A percentile compares a stretch with the other conserved stretches of the same genome.
phyloP scores from a whole-genome alignment of 306 rosid genomes.

The Abrus precatorius region DNA sequence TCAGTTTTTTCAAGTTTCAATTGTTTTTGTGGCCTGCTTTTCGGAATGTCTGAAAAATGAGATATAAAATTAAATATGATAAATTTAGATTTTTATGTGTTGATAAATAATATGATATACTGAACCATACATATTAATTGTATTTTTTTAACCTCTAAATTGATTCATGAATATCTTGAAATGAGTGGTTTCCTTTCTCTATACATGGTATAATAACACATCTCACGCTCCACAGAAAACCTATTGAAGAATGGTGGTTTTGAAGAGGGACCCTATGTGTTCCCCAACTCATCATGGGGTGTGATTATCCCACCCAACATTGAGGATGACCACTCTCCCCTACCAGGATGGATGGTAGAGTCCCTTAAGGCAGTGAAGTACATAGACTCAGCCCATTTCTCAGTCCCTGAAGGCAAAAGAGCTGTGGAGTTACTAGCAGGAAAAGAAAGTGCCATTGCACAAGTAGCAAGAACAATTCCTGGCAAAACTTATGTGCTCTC shows the following conservation, averaged over 20 bases:
- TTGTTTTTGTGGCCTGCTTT: too few relatives aligned
- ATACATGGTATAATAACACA: neutral
- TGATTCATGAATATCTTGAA: neutral
- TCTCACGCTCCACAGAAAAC: conserved; percentile 59
- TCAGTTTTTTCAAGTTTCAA: too few relatives aligned
- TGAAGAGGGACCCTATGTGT: conserved; percentile 86
- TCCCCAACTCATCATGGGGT: conserved; percentile 89
- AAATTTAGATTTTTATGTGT: too few relatives aligned
- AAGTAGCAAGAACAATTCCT: conserved; percentile 77
- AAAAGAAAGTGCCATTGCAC: conserved; percentile 96
- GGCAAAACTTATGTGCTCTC: conserved; percentile 78
- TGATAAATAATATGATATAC: too few relatives aligned
- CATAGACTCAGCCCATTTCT: conserved; percentile 85
- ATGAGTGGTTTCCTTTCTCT: neutral
- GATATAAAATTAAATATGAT: too few relatives aligned
- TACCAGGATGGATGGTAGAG: conserved; percentile 99
- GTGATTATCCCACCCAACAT: conserved; percentile 94
- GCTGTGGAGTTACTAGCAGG: conserved; percentile 92
- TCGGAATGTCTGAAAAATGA: too few relatives aligned
- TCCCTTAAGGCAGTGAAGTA: conserved; percentile 95
- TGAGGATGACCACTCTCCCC: conserved; percentile 91
- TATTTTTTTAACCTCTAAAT: too few relatives aligned
- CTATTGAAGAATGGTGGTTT: conserved; percentile 82
- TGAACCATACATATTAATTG: too few relatives aligned
- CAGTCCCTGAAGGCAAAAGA: conserved; percentile 78